Base-by-base conservation (phyloP, 2,329 filamentous ascomycete genomes). In the Chaetothyriales sp. region DNA sequence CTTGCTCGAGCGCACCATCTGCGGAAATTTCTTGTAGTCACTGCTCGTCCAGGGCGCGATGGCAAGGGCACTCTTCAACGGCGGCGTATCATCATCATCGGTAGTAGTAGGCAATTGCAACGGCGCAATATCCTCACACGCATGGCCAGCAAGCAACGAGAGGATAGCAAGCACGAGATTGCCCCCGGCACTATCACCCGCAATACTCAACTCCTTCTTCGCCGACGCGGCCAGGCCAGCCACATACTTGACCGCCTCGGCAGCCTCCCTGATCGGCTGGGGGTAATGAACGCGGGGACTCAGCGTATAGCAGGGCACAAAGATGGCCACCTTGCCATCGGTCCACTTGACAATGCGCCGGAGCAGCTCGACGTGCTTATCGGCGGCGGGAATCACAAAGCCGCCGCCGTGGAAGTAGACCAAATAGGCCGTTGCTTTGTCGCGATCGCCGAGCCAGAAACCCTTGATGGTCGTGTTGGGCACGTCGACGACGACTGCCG, bases 31-130 rank as follows among this genome's bases (percentile, higher is more conserved):
- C 2, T 48, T 50, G 0, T 66, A 68, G 28, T 70, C 66, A 52
- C 81, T 73, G 0, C 70, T 70, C 2, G 72, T 68, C 79, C 80
- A 83, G 0, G 80, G 80, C 0, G 73, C 74, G 51, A 82, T 73
- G 7, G 81, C 66, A 6, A 80, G 58, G 0, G 72, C 70, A 5
- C 72, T 77, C 1, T 69, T 69, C 9, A 82, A 64, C 7, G 33
- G 33, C 13, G 9, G 33, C 29, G 10, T 2, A 9, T 9, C 29
- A 33, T 33, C 29, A 9, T 69, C 70, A 2, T 62, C 62, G 0
- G 29, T 9, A 9, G 29, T 13, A 9, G 29, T 13, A 40, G 33
- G 33, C 13, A 40, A 5, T 40, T 40, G 33, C 13, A 40, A 40
- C 5, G 33, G 33, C 13, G 33, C 33, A 40, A 40, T 10, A 15